phyloP scores from a whole-genome alignment of 2,329 filamentous ascomycete genomes.

The Penicillium thymicola region DNA sequence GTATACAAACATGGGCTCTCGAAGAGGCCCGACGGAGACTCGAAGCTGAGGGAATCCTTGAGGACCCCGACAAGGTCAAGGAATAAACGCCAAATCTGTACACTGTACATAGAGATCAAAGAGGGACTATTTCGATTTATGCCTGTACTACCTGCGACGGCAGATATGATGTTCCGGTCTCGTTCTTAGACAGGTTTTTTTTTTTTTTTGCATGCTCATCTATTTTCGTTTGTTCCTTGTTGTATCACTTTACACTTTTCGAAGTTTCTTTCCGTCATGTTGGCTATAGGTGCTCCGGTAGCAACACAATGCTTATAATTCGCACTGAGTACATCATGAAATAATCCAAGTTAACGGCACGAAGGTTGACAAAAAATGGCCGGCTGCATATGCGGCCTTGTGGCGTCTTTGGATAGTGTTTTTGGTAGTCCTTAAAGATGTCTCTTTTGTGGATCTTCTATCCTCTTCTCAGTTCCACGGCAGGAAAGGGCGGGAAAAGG shows the following conservation, averaged over 20 bases:
- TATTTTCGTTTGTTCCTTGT: constrained; percentile 26
- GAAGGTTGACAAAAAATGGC: neutral
- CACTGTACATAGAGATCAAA: constrained; percentile 42
- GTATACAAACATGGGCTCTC: constrained; percentile 98
- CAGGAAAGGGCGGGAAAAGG: neutral
- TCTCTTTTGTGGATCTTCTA: neutral
- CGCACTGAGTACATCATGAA: neutral
- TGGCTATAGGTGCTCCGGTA: constrained; percentile 18
- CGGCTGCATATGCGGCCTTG: neutral
- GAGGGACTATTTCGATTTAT: constrained; percentile 30
- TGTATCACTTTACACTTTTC: constrained; percentile 22
- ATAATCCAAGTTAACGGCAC: neutral
- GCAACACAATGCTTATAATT: constrained; percentile 13
- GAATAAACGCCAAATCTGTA: constrained; percentile 43
- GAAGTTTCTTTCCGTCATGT: constrained; percentile 19
- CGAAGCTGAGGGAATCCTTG: constrained; percentile 90
- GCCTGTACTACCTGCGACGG: constrained; percentile 29
- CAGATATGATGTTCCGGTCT: constrained; percentile 31
- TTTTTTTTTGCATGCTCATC: constrained; percentile 26
- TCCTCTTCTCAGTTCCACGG: neutral
- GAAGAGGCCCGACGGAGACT: constrained; percentile 94
- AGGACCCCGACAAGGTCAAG: constrained; percentile 64
- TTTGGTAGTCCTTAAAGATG: neutral
- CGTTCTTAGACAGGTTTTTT: constrained; percentile 34
- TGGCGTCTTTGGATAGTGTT: neutral